phyloP scores from a whole-genome alignment of 495 filamentous ascomycete genomes.

The Usnea hakonensis region DNA sequence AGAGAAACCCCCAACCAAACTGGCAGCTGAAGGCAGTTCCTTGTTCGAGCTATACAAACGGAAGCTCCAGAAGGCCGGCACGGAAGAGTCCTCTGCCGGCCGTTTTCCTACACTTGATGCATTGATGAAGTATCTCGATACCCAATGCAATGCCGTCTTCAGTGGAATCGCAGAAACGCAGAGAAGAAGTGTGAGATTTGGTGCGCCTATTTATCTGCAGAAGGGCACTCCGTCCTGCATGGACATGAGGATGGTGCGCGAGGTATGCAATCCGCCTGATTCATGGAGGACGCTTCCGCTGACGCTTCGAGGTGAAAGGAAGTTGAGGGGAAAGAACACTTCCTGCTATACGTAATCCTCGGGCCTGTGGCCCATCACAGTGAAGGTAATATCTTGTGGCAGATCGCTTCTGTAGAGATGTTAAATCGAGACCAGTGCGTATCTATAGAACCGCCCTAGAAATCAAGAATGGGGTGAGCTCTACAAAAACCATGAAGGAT shows the following conservation, averaged over 20 bases:
- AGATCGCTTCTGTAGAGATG: background rate
- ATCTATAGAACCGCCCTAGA: slow-evolving; percentile 43
- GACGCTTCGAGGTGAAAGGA: slow-evolving; percentile 1
- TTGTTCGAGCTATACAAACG: slow-evolving; percentile 44
- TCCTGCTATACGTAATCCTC: slow-evolving; percentile 30
- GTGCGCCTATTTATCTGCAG: slow-evolving; percentile 38
- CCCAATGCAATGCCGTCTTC: slow-evolving; percentile 50
- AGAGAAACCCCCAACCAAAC: slow-evolving; percentile 11
- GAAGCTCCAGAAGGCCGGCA: slow-evolving; percentile 27
- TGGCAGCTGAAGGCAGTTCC: slow-evolving; percentile 37
- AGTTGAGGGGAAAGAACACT: slow-evolving; percentile 9
- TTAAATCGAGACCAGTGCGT: slow-evolving; percentile 33
- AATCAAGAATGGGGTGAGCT: slow-evolving; percentile 50
- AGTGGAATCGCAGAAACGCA: slow-evolving; percentile 51
- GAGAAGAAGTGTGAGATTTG: slow-evolving; percentile 48
- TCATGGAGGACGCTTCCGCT: background rate
- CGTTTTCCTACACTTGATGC: slow-evolving; percentile 46
- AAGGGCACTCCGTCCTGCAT: slow-evolving; percentile 21
- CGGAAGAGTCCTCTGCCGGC: slow-evolving; percentile 25
- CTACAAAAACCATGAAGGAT: slow-evolving; percentile 36
- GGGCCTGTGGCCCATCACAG: slow-evolving; percentile 19
- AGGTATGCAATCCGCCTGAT: slow-evolving; percentile 20
- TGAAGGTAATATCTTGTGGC: slow-evolving; percentile 13
- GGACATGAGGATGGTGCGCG: slow-evolving; percentile 34
- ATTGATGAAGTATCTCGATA: slow-evolving; percentile 41